Conservation (phyloP, 192 early-diverging fungal species). For the Coemansia sp. region DNA sequence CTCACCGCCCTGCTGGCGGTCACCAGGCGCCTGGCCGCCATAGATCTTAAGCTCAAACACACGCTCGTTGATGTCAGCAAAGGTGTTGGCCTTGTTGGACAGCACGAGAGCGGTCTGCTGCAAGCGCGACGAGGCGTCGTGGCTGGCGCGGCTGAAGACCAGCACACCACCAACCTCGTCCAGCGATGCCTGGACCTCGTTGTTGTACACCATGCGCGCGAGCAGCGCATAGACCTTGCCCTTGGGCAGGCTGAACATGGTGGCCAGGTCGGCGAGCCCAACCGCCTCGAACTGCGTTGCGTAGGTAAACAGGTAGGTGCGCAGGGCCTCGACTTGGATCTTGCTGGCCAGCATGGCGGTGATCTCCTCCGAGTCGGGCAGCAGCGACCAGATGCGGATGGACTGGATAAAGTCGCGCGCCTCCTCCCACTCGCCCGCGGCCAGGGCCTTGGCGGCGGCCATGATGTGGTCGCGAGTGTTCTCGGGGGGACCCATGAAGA, state of each 20-base stretch:
- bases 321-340: conserved; percentile 96
- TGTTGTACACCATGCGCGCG: conserved; percentile 93
- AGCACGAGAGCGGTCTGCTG: conserved; percentile 87
- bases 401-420: conserved; percentile 80
- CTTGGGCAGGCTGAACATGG: conserved; percentile 85
- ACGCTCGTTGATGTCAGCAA: conserved; percentile 93
- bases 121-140: conserved; percentile 68
- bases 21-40: conserved; percentile 46
- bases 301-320: conserved; percentile 96
- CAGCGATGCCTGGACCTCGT: conserved; percentile 88
- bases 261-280: conserved; percentile 76
- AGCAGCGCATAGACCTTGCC: conserved; percentile 73
- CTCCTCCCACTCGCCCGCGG: conserved; percentile 92
- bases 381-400: conserved; percentile 97
- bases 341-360: conserved; percentile 88
- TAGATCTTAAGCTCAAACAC: conserved; percentile 75
- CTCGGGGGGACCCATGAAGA: conserved; percentile 96
- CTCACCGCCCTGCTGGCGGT: conserved; percentile 43
- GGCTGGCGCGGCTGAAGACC: conserved; percentile 76
- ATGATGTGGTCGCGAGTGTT: conserved; percentile 99
- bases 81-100: conserved; percentile 81
- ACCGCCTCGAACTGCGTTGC: conserved; percentile 90
- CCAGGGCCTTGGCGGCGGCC: conserved; percentile 91
- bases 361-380: conserved; percentile 76
- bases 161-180: conserved; percentile 83